Conservation (phyloP, 805 yeast species). For the Alloascoidea hylecoeti region DNA sequence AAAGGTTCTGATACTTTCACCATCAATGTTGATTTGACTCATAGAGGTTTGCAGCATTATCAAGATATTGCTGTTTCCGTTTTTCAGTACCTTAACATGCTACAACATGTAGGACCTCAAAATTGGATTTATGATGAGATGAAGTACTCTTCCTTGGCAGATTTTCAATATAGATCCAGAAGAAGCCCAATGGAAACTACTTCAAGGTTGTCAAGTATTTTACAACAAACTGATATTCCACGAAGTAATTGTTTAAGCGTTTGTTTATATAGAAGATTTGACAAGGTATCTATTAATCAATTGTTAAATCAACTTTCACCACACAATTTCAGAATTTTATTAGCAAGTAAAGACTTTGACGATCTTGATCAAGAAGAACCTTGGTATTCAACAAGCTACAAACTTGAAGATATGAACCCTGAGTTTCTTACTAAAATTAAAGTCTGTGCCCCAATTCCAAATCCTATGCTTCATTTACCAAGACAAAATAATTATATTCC, state of each 20-base stretch:
- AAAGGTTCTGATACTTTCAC: conserved; percentile 54
- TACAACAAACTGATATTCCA: conserved; percentile 52
- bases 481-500: conserved; percentile 64
- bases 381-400: conserved; percentile 88
- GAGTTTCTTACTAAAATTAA: background rate
- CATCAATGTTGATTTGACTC: conserved; percentile 66
- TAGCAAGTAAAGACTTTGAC: conserved; percentile 34
- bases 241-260: conserved; percentile 46
- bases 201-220: conserved; percentile 43
- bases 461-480: conserved; percentile 40
- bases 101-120: conserved; percentile 45
- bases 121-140: conserved; percentile 74
- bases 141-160: conserved; percentile 47
- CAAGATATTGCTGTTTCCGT: conserved; percentile 39
- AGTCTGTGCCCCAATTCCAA: conserved; percentile 22
- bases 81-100: conserved; percentile 63
- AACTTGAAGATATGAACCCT: conserved; percentile 13
- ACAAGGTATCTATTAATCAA: conserved; percentile 35
- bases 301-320: conserved; percentile 36
- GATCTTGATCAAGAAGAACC: conserved; percentile 40
- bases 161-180: conserved; percentile 75
- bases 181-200: conserved; percentile 58
- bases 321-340: conserved; percentile 42
- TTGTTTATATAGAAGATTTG: conserved; percentile 41
- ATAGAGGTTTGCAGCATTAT: conserved; percentile 50